Base-by-base conservation (phyloP, 1,139 yeast species). In the Diutina catenulata region DNA sequence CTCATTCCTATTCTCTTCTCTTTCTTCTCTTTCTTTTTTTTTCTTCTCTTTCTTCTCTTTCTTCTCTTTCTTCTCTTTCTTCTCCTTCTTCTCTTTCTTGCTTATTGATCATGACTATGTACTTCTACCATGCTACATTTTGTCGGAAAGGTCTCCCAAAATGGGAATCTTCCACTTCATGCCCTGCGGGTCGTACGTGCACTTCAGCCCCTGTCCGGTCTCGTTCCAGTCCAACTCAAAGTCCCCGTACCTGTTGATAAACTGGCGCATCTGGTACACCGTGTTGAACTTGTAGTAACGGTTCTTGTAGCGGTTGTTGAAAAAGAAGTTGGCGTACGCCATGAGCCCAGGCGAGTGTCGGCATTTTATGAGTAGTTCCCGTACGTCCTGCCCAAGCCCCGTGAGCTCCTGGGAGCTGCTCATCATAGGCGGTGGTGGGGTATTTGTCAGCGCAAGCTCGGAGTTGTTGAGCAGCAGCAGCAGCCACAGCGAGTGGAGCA, bases 81-180 rank as follows among this genome's bases (percentile, higher is more conserved):
- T n/a, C n/a, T n/a, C n/a, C n/a, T n/a, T n/a, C n/a, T n/a, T n/a
- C n/a, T n/a, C n/a, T n/a, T n/a, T n/a, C n/a, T n/a, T n/a, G n/a
- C n/a, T n/a, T n/a, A n/a, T n/a, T n/a, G n/a, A n/a, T n/a, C n/a
- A n/a, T n/a, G n/a, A n/a, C n/a, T n/a, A n/a, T n/a, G n/a, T n/a
- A n/a, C n/a, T n/a, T n/a, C n/a, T n/a, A n/a, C n/a, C n/a, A n/a
- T n/a, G n/a, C n/a, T n/a, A n/a, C n/a, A n/a, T n/a, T n/a, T n/a
- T n/a, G n/a, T n/a, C n/a, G n/a, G n/a, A n/a, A n/a, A 31, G 18
- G 19, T 31, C 35, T 6, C 35, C 64, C 6, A 69, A 44, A 3
- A 70, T 62, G 2, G 74, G 70, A 42, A 72, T 62, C 43, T 70
- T 70, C 76, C 77, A 72, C 43, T 66, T 69, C 28, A 71, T 48